Evolutionary conservation across 441 rosid species (phyloP), one percentile per base, ranked within the genome.

Genomic region (Populus trichocarpa): DNA sequence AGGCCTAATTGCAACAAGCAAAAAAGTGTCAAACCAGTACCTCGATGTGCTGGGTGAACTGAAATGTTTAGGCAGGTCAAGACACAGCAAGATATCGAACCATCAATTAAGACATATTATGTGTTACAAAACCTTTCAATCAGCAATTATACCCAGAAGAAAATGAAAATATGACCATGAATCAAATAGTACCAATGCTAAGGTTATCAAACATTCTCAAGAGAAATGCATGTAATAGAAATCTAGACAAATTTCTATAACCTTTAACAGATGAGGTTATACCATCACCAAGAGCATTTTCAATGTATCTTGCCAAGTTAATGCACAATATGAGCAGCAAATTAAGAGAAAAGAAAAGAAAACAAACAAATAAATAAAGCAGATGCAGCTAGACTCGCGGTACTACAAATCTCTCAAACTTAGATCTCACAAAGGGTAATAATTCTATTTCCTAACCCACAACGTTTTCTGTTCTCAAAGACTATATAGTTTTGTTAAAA

Each of bases 1-100:
- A 25, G 96, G 94, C 88, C 99, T 93, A 80, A 72, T 69, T 14
- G 53, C 77, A 76, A 81, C 57, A 72, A 72, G 26, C 12, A 72
- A 46, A 33, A 36, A 59, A 71, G 33, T 40, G 66, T 40, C 36
- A 75, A 77, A 18, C 25, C 30, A 28, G 30, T 28, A 28, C 30
- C 4, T 61, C 8, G 42, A 20, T 26, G 20, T 6, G 71, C 42
- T 32, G 25, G 6, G 40, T 5, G 69, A 74, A 12, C 20, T 2
- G n/a, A 40, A 72, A 73, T 20, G 0, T 30, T 30, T 30, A 30
- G 10, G 50, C 12, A 72, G 38, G 28, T 3, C 9, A 12, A 70
- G 20, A 8, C 13, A 7, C 23, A 8, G 28, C 38, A 63, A 77
- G 36, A 68, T 6, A 59, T 8, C 3, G 11, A 16, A 11, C 64